A percentile compares a stretch with the other conserved stretches of the same genome.
Evolutionary conservation across 2,329 filamentous ascomycete species (phyloP).

Genomic region (Rutstroemia sp.): DNA sequence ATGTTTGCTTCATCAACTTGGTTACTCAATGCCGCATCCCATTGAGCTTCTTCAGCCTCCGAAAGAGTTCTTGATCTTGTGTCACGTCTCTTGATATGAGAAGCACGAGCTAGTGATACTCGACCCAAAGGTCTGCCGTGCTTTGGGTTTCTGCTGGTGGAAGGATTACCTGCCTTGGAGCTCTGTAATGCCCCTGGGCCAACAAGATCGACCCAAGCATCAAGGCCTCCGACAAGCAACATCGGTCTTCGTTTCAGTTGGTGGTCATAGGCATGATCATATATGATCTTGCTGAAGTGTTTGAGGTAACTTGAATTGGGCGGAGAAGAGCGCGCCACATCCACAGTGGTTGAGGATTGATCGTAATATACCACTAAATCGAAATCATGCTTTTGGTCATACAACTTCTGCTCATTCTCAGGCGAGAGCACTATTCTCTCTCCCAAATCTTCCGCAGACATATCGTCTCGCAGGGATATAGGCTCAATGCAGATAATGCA

Average conservation of each 20-base stretch:
- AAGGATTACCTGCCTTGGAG: conserved; percentile 41
- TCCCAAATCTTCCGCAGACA: conserved; percentile 53
- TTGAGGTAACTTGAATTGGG: conserved; percentile 50
- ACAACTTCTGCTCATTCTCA: conserved; percentile 66
- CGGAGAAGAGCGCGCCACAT: conserved; percentile 34
- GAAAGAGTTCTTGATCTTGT: conserved; percentile 61
- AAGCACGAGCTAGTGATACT: conserved; percentile 39
- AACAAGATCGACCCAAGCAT: conserved; percentile 81
- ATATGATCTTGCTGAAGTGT: conserved; percentile 70
- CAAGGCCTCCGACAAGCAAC: conserved; percentile 72
- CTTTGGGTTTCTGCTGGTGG: conserved; percentile 33
- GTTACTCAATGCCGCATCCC: conserved; percentile 68
- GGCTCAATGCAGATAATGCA: conserved; percentile 88
- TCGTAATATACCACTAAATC: conserved; percentile 92
- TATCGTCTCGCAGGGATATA: conserved; percentile 60
- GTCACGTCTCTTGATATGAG: conserved; percentile 31
- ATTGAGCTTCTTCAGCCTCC: conserved; percentile 71
- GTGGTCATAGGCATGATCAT: conserved; percentile 75
- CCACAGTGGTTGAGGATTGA: conserved; percentile 43
- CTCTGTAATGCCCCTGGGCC: conserved; percentile 46
- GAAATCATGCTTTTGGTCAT: conserved; percentile 65
- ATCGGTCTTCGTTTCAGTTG: conserved; percentile 67
- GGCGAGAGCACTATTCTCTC: conserved; percentile 67
- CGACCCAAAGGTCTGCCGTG: conserved; percentile 35
- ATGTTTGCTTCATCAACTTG: conserved; percentile 41